Evolutionary conservation across 805 yeast species (phyloP).

Genomic region (Deakozyma indianensis): DNA sequence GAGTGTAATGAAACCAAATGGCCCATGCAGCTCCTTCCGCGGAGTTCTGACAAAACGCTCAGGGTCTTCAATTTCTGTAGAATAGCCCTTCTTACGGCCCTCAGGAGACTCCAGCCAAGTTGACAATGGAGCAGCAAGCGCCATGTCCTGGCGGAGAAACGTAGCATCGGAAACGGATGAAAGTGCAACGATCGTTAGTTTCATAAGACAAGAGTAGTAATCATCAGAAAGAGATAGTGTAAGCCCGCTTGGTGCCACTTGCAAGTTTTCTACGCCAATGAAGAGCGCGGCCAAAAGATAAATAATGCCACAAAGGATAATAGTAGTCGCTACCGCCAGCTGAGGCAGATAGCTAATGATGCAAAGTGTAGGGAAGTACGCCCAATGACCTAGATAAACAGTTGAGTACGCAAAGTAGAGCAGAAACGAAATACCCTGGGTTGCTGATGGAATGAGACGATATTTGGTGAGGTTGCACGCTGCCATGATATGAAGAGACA

Average conservation of each 20-base stretch:
- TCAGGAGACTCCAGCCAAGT: conserved; percentile 38
- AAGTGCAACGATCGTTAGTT: conserved; percentile 47
- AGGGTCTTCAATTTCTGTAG: not conserved
- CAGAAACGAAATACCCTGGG: conserved; percentile 41
- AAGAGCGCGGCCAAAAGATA: conserved; percentile 45
- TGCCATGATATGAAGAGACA: conserved; percentile 50
- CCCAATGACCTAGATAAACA: conserved; percentile 12
- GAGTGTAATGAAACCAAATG: conserved; percentile 4
- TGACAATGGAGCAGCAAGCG: conserved; percentile 30
- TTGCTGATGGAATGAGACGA: conserved; percentile 48
- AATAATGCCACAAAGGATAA: conserved; percentile 36
- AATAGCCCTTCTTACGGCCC: conserved; percentile 1
- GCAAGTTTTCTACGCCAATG: conserved; percentile 32
- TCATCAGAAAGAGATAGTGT: conserved; percentile 37
- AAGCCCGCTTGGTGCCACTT: conserved; percentile 22
- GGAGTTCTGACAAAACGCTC: not conserved
- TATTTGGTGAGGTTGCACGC: conserved; percentile 36
- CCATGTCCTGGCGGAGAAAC: conserved; percentile 44
- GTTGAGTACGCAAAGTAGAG: conserved; percentile 30
- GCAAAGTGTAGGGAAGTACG: conserved; percentile 37
- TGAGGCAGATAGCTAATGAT: conserved; percentile 56
- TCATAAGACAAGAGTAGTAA: conserved; percentile 46
- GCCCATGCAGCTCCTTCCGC: not conserved
- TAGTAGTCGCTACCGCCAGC: conserved; percentile 35
- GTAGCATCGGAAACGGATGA: conserved; percentile 56